Evolutionary conservation across 352 stramenopile species (phyloP).

Genomic region (Phytophthora pistaciae): DNA sequence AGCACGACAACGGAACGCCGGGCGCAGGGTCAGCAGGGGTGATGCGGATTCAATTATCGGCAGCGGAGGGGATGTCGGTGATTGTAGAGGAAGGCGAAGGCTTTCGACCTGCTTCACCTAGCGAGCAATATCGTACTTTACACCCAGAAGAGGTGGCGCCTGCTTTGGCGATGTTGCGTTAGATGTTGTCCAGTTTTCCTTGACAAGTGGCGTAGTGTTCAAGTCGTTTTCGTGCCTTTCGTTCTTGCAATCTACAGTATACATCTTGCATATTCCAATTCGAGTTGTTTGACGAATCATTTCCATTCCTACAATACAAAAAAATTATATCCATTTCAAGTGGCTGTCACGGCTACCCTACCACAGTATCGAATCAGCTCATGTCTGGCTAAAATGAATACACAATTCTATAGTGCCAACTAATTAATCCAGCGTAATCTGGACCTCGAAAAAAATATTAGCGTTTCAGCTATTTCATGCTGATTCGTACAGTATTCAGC

Average conservation of each 20-base stretch:
- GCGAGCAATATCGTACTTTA: constrained; percentile 6
- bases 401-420: background rate
- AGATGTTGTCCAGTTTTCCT: background rate
- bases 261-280: too few species aligned
- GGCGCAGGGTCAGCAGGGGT: constrained; percentile 22
- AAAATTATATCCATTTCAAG: too few species aligned
- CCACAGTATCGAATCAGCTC: background rate
- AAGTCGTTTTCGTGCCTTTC: background rate
- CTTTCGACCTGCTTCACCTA: constrained; percentile 28
- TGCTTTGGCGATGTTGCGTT: constrained; percentile 26
- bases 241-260: background rate
- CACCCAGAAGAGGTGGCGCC: constrained; percentile 10
- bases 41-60: constrained; percentile 32
- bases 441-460: too few species aligned
- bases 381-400: background rate
- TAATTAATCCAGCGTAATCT: too few species aligned
- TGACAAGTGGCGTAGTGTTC: background rate
- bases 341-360: too few species aligned
- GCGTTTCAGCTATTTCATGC: too few species aligned
- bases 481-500: too few species aligned
- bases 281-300: too few species aligned
- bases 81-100: constrained; percentile 35
- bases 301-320: too few species aligned
- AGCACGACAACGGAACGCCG: constrained; percentile 26
- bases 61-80: constrained; percentile 9